Conservation (phyloP, 805 yeast genomes). For the Yamadazyma nakazawae region DNA sequence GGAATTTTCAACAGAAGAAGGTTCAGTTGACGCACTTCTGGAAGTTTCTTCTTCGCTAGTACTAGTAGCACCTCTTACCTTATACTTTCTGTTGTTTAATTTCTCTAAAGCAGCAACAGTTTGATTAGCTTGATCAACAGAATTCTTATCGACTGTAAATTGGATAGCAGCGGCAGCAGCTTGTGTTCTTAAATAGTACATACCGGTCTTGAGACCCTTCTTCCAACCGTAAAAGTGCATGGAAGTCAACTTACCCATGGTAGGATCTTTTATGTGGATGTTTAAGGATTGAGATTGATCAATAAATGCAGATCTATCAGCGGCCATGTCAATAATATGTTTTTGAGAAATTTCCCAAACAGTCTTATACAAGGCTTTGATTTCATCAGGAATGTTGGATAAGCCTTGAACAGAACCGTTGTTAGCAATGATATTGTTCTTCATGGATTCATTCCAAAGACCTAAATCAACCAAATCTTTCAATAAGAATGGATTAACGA, state of each 20-base stretch:
- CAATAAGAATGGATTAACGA: slow-evolving; percentile 57
- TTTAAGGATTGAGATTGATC: slow-evolving; percentile 94
- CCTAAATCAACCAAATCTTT: slow-evolving; percentile 58
- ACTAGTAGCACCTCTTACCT: slow-evolving; percentile 16
- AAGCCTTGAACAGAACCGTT: slow-evolving; percentile 58
- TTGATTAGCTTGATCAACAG: slow-evolving; percentile 37
- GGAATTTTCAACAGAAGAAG: slow-evolving; percentile 44
- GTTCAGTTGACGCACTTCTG: slow-evolving; percentile 35
- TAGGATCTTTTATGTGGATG: slow-evolving; percentile 82
- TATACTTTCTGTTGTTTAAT: slow-evolving; percentile 38
- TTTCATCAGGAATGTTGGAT: slow-evolving; percentile 51
- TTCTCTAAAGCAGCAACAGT: slow-evolving; percentile 38
- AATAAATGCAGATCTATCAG: slow-evolving; percentile 75
- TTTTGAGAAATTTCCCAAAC: slow-evolving; percentile 64
- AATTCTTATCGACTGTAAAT: slow-evolving; percentile 54
- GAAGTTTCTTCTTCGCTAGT: slow-evolving; percentile 16
- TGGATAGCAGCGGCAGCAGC: slow-evolving; percentile 97
- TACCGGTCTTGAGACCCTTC: slow-evolving; percentile 97
- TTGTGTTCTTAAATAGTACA: slow-evolving; percentile 96
- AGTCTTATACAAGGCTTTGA: slow-evolving; percentile 54
- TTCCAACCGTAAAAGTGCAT: slow-evolving; percentile 99
- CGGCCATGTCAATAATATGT: slow-evolving; percentile 59
- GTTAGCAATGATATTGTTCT: slow-evolving; percentile 52
- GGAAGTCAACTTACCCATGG: slow-evolving; percentile 93
- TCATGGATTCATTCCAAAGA: slow-evolving; percentile 56